A percentile compares a stretch with the other conserved stretches of the same genome.
Conservation (phyloP, 306 rosid species). For the Boehmeria nivea region DNA sequence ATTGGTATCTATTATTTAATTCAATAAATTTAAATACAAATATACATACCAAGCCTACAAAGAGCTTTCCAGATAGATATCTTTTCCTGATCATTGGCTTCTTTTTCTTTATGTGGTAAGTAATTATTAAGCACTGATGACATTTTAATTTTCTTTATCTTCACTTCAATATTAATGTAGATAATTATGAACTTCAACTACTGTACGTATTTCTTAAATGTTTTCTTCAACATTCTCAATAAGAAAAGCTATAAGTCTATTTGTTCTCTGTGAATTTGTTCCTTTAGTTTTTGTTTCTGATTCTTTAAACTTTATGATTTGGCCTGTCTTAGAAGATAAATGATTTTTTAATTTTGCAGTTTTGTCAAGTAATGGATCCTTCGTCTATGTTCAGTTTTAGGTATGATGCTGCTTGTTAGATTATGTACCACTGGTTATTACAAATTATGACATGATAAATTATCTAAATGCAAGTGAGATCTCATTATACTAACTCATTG, state of each 20-base stretch:
- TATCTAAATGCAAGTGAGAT: no score
- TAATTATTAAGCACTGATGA: not conserved
- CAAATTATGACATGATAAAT: no score
- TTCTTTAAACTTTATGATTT: conserved; percentile 1
- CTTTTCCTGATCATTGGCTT: conserved; percentile 77
- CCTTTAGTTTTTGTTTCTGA: not conserved
- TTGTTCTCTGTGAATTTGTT: no score
- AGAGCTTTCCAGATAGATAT: conserved; percentile 46
- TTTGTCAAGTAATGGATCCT: no score
- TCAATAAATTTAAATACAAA: conserved; percentile 22
- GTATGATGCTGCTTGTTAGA: no score
- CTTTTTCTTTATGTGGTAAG: conserved; percentile 91
- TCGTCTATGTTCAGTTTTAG: no score
- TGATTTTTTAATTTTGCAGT: conserved; percentile 33
- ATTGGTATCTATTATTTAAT: not conserved
- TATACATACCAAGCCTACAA: conserved; percentile 28
- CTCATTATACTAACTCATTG: no score
- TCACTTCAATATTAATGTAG: not conserved
- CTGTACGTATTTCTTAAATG: conserved; percentile 88
- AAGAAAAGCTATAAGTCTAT: conserved; percentile 78
- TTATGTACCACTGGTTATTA: no score
- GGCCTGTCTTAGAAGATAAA: not conserved
- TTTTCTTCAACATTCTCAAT: conserved; percentile 89
- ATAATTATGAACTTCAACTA: not conserved
- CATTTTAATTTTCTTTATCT: no score